phyloP scores from a whole-genome alignment of 1,284 basidiomycete species.

The Ustilago cynodontis region DNA sequence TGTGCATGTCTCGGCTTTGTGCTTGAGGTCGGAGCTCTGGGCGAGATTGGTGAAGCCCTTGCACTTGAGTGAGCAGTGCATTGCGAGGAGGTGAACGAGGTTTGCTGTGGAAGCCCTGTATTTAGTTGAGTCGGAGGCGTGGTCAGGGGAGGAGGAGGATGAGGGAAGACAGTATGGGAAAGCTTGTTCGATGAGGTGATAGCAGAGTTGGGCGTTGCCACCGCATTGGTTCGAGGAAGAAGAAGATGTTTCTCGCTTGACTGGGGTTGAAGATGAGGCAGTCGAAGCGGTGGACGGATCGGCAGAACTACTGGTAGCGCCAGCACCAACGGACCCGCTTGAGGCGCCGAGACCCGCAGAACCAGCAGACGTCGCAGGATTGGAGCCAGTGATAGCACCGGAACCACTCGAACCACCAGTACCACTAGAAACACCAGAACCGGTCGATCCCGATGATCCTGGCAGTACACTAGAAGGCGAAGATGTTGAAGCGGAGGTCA shows the following conservation, averaged over 20 bases:
- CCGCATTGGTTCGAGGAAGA: conserved; percentile 8
- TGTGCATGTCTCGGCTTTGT: conserved; percentile 7
- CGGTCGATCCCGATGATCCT: background rate
- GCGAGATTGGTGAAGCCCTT: conserved; percentile 3
- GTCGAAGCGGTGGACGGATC: background rate
- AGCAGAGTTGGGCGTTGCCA: conserved; percentile 4
- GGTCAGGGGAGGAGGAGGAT: no score
- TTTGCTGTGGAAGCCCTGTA: background rate
- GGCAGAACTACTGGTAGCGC: background rate
- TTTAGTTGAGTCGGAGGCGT: background rate
- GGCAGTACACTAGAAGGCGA: background rate
- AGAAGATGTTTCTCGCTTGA: background rate
- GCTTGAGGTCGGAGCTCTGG: background rate
- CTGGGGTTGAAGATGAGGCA: background rate
- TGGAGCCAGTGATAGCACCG: background rate
- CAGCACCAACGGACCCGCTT: no score
- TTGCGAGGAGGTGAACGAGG: conserved; percentile 6
- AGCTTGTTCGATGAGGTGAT: conserved; percentile 2
- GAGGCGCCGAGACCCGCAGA: no score
- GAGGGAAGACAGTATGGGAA: conserved; percentile 10
- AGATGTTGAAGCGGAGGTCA: background rate
- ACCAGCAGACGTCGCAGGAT: background rate
- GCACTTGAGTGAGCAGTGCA: conserved; percentile 26
- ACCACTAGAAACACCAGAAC: background rate
- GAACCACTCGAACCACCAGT: background rate